Conservation (phyloP, 1,284 basidiomycete species). For the Naganishia sp. region DNA sequence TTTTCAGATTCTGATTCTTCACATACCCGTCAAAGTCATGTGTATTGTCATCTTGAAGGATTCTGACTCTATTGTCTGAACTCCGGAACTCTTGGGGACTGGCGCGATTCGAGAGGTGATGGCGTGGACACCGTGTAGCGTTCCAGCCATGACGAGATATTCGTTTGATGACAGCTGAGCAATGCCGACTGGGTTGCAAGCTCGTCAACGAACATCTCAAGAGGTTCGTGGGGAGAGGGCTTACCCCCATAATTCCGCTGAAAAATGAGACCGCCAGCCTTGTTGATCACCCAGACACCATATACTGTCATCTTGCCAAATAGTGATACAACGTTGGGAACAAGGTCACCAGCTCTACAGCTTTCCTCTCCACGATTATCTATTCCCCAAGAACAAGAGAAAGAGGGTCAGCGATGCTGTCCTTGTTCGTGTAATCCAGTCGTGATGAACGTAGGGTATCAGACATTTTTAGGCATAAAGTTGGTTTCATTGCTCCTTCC, state of each 20-base stretch:
- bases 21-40: constrained; percentile 86
- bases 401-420: background rate
- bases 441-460: background rate
- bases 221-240: constrained; percentile 37
- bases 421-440: background rate
- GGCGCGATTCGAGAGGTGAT: constrained; percentile 92
- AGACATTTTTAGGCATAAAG: constrained; percentile 26
- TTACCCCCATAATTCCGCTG: constrained; percentile 84
- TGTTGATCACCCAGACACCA: constrained; percentile 81
- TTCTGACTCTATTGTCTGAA: constrained; percentile 91
- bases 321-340: constrained; percentile 21
- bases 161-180: constrained; percentile 91
- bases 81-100: constrained; percentile 66
- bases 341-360: constrained; percentile 14
- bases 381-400: background rate
- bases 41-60: constrained; percentile 86
- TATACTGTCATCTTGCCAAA: constrained; percentile 39
- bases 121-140: constrained; percentile 95
- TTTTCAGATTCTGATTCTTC: background rate
- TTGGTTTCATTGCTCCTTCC: constrained; percentile 31
- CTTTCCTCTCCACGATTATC: background rate
- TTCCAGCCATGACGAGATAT: constrained; percentile 93
- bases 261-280: constrained; percentile 95
- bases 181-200: constrained; percentile 68
- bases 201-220: background rate